Base-by-base conservation (phyloP, 768 basidiomycete genomes). In the Tephrocybe sp. region DNA sequence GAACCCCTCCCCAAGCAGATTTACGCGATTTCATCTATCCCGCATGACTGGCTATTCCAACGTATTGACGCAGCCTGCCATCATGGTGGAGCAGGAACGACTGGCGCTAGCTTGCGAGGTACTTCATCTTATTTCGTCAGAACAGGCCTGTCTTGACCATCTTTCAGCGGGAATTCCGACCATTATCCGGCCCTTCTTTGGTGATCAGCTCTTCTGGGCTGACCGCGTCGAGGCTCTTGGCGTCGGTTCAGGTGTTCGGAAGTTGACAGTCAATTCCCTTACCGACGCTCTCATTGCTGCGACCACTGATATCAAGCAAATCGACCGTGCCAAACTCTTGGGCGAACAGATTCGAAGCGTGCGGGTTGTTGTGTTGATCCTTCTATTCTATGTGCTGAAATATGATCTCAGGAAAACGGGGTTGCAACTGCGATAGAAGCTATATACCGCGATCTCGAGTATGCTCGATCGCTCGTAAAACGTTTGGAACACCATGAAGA, bases 191-290 rank as follows among this genome's bases (percentile, higher is more conserved):
- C 96, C 97, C 0, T 99, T 98, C 79, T 99, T 98, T 60, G 96
- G 97, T 2, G 95, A 98, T 65, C 95, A 98, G 60, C 92, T 88
- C 65, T 96, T 98, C 71, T 98, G 93, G 93, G 92, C 92, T 3
- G 92, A 99, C 67, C 87, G 96, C 24, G 92, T 98, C n/a, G 93
- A 97, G 66, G 92, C 94, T 2, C 78, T 99, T 34, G 95, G 95
- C 30, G 83, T 98, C 41, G 97, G 96, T 37, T 78, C 85, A 25
- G 83, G 87, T 44, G 86, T 99, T 43, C 82, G 90, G 58, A 96
- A 95, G 67, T 74, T 98, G 47, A 93, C 89, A 9, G 85, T 87
- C 12, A 81, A 89, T 13, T 74, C 73, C 40, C 70, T 99, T 49
- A 80, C 86, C 13, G 86, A 90, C 8, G 95, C 96, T 0, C 74